Evolutionary conservation across 768 basidiomycete species (phyloP).

Genomic region (Auricularia sp.): DNA sequence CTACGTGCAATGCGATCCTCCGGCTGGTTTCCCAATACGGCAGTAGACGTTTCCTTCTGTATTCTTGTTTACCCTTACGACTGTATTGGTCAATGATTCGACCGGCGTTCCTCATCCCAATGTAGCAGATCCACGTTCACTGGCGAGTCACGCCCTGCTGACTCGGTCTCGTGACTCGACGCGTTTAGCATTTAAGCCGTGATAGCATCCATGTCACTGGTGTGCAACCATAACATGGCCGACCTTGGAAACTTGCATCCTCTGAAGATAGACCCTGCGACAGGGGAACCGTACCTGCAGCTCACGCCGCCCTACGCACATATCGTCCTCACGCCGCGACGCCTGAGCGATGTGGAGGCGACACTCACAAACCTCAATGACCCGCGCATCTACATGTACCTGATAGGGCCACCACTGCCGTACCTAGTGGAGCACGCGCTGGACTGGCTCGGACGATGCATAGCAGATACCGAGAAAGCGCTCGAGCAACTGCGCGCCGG

Average conservation of each 20-base stretch:
- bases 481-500: constrained; percentile 11
- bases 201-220: too few relatives aligned
- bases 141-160: too few relatives aligned
- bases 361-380: constrained; percentile 41
- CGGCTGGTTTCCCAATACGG: too few relatives aligned
- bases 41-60: too few relatives aligned
- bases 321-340: constrained; percentile 53
- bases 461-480: constrained; percentile 11
- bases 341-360: constrained; percentile 32
- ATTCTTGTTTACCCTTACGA: too few relatives aligned
- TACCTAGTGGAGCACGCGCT: constrained; percentile 36
- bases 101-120: too few relatives aligned
- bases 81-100: too few relatives aligned
- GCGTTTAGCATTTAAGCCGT: too few relatives aligned
- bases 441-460: constrained; percentile 24
- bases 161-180: too few relatives aligned
- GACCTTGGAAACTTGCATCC: neutral
- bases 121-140: too few relatives aligned
- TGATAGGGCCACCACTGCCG: constrained; percentile 44
- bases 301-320: constrained; percentile 39
- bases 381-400: constrained; percentile 32
- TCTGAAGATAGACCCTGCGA: constrained; percentile 23
- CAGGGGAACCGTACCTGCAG: constrained; percentile 47
- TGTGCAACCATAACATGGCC: neutral
- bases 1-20: too few relatives aligned